Percentiles rank a stretch among this genome's conserved stretches.
phyloP scores from a whole-genome alignment of 1,284 basidiomycete genomes.

The Meira nashicola region DNA sequence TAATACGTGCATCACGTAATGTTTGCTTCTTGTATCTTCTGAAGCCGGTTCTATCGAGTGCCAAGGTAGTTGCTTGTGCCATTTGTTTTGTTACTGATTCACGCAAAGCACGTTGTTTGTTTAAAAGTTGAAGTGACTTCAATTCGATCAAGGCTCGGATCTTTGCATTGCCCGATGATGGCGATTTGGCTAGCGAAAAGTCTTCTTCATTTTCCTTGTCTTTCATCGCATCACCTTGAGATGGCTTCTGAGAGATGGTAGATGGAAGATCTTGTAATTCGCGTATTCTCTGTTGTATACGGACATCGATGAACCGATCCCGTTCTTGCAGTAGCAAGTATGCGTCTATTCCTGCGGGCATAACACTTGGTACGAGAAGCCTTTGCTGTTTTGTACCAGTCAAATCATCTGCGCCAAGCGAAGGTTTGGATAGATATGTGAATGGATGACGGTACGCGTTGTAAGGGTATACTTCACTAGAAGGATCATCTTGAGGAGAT shows the following conservation, averaged over 20 bases:
- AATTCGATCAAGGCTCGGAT: conserved; percentile 88
- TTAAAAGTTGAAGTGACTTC: conserved; percentile 81
- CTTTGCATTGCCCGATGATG: conserved; percentile 60
- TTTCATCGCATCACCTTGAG: conserved; percentile 18
- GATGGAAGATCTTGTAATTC: conserved; percentile 81
- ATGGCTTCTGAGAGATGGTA: conserved; percentile 59
- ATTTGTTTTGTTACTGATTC: conserved; percentile 82
- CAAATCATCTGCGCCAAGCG: conserved; percentile 34
- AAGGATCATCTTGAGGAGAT: conserved; percentile 61
- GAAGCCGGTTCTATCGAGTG: conserved; percentile 82
- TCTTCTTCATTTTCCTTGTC: conserved; percentile 20
- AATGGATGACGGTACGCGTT: conserved; percentile 88
- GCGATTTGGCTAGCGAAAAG: conserved; percentile 16
- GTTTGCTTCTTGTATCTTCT: conserved; percentile 80
- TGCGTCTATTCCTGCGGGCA: conserved; percentile 89
- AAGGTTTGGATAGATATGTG: conserved; percentile 56
- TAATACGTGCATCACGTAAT: conserved; percentile 81
- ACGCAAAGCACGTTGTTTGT: conserved; percentile 81
- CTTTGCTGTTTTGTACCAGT: conserved; percentile 69
- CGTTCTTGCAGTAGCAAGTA: conserved; percentile 85
- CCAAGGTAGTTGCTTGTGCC: conserved; percentile 81
- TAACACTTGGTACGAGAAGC: conserved; percentile 77
- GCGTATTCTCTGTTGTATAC: conserved; percentile 79
- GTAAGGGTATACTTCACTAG: conserved; percentile 85
- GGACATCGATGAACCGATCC: conserved; percentile 81